Base-by-base conservation (phyloP, 331 rosid genomes). In the Rhamnella rubrinervis region DNA sequence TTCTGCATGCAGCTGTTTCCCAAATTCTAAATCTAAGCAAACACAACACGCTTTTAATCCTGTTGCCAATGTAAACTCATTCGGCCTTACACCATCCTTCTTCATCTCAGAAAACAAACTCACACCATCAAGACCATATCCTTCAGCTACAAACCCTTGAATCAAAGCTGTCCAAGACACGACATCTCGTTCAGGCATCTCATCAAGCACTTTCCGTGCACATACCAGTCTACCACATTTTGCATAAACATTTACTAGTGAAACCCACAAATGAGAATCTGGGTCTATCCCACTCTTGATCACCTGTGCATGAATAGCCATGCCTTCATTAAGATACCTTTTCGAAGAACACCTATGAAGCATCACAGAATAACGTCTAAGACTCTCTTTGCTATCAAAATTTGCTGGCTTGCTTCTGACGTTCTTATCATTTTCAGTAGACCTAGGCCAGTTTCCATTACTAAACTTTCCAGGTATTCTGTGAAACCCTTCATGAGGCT, bases 131-230 rank as follows among this genome's bases (percentile, higher is more conserved):
- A 28, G 51, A 26, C 75, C 82, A 38, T 59, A 65, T 50, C 88
- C 96, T 72, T 74, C 82, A 13, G 80, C 83, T 16, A 86, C 83
- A 68, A 74, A 70, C 35, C 92, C 92, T 25, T 86, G 88, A 65
- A 89, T 86, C 59, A 89, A 62, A 9, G 96, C 78, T 49, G 91
- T 85, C 89, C 91, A 87, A 3, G 96, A 85, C 67, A 89, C 91
- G 44, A 85, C 87, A 62, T 89, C 91, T 70, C 77, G 75, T 14
- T 85, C 84, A 56, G 89, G 83, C 85, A 85, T 87, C 60, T 68
- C 73, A 74, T 75, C 86, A 47, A 85, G 84, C 78, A 87, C 86
- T 62, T 52, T 62, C 15, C 85, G 71, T 4, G 82, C 89, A 74
- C 71, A 69, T 38, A 20, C 38, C 6, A 73, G 68, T 17, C 62